Conservation (phyloP, 2,329 filamentous ascomycete genomes). For the Colletotrichum camelliae region DNA sequence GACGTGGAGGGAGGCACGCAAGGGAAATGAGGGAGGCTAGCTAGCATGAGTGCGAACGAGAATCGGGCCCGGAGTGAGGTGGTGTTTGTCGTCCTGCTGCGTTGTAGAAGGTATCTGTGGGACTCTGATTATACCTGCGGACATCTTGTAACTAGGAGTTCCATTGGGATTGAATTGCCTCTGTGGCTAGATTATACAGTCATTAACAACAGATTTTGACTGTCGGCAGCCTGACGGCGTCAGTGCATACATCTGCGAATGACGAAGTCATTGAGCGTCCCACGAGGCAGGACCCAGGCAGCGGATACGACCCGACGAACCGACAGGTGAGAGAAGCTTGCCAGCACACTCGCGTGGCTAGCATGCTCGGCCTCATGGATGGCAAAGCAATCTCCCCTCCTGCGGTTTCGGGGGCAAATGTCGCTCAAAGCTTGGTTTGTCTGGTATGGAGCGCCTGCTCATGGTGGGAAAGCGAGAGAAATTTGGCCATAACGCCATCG, state of each 20-base stretch:
- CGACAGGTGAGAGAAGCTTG: neutral
- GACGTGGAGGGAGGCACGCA: neutral
- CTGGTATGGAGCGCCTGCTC: neutral
- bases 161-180: conserved; percentile 4
- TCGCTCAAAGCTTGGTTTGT: neutral
- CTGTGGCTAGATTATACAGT: conserved; percentile 10
- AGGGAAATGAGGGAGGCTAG: neutral
- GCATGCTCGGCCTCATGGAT: neutral
- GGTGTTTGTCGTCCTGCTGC: neutral
- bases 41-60: neutral
- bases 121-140: conserved; percentile 9
- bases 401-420: neutral
- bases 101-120: conserved; percentile 6
- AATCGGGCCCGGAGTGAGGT: neutral
- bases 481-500: neutral
- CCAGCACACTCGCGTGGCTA: neutral
- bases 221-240: neutral
- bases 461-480: neutral
- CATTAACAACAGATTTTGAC: conserved; percentile 3
- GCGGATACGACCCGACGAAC: neutral
- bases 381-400: neutral
- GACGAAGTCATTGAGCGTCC: neutral
- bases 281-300: neutral
- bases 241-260: neutral
- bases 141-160: conserved; percentile 7